A percentile compares a stretch with the other conserved stretches of the same genome.
phyloP scores from a whole-genome alignment of 495 filamentous ascomycete genomes.

The Chaetomium fimeti region DNA sequence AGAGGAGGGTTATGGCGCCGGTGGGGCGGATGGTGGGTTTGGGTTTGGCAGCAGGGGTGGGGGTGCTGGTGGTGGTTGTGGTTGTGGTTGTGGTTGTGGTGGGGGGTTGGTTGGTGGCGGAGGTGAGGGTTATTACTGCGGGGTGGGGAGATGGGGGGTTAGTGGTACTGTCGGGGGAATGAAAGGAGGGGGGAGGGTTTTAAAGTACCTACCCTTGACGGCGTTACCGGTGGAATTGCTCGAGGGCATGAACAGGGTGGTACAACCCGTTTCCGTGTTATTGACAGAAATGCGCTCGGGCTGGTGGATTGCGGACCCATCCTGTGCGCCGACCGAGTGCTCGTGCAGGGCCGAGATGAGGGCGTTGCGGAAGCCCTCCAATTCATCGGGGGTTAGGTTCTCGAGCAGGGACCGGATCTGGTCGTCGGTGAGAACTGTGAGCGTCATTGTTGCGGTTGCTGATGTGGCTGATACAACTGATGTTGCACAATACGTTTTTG shows the following conservation, averaged over 20 bases:
- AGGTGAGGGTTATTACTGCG: constrained; percentile 43
- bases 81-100: constrained; percentile 7
- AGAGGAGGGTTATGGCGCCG: constrained; percentile 74
- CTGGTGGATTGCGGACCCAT: constrained; percentile 58
- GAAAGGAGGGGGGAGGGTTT: constrained; percentile 14
- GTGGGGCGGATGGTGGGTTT: constrained; percentile 59
- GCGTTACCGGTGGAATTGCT: constrained; percentile 48
- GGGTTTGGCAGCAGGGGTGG: constrained; percentile 18
- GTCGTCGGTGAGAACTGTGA: constrained; percentile 71
- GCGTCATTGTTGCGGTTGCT: constrained; percentile 58
- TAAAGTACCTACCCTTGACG: constrained; percentile 56
- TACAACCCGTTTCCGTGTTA: constrained; percentile 63
- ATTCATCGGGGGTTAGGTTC: constrained; percentile 66
- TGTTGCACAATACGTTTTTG: neutral
- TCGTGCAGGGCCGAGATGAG: constrained; percentile 76
- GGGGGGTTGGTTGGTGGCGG: too few species aligned
- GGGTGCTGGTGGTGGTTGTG: constrained; percentile 6
- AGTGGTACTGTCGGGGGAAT: neutral
- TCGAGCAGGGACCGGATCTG: constrained; percentile 70
- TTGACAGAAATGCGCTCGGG: constrained; percentile 72
- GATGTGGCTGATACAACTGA: neutral
- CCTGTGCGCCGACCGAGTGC: constrained; percentile 69
- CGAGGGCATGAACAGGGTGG: constrained; percentile 91
- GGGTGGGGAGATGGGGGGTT: neutral
- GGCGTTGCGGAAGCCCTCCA: constrained; percentile 60